Base-by-base conservation (phyloP, 208 protist genomes). In the Naegleria gruberi region DNA sequence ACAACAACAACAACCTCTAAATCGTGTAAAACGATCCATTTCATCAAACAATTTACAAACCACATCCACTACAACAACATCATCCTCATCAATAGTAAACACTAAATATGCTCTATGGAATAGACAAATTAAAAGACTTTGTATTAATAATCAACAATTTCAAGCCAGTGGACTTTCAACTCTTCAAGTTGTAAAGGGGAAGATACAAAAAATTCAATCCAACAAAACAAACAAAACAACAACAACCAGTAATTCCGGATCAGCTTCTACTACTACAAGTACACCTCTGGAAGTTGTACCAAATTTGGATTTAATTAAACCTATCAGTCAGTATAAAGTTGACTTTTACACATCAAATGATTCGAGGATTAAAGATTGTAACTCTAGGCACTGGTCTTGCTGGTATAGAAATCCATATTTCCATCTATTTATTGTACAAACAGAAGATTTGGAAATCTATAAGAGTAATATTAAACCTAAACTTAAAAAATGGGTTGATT, bases 391-490 rank as follows among this genome's bases (percentile, higher is more conserved):
- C 55, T 87, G 41, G 41, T 44, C 23, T 40, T 12, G 7, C 17
- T 55, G 12, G 43, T 55, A 87, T 41, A 46, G 26, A 8, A 87
- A 87, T 87, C 83, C 83, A 34, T 87, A 87, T 40, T 55, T 87
- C 8, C 41, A 87, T 37, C 10, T 87, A 34, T 55, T 55, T 45
- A 87, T 87, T 55, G 83, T 87, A 0, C 19, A 55, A 41, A 4
- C 8, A 30, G 83, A 87, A 46, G 81, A 84, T 23, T 46, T 34
- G 23, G 83, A 87, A 5, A 17, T 42, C 19, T 87, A 87, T 43
- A 87, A 87, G 30, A 87, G n/a, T 19, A n/a, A 55, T 37, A 40
- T 87, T 37, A 87, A 87, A 55, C 83, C 83, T 40, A 87, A 87
- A 34, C 41, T 87, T 17, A 87, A 37, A 41, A 41, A 46, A 30